Evolutionary conservation across 2,329 filamentous ascomycete species (phyloP).

Genomic region (Penicillium palitans): DNA sequence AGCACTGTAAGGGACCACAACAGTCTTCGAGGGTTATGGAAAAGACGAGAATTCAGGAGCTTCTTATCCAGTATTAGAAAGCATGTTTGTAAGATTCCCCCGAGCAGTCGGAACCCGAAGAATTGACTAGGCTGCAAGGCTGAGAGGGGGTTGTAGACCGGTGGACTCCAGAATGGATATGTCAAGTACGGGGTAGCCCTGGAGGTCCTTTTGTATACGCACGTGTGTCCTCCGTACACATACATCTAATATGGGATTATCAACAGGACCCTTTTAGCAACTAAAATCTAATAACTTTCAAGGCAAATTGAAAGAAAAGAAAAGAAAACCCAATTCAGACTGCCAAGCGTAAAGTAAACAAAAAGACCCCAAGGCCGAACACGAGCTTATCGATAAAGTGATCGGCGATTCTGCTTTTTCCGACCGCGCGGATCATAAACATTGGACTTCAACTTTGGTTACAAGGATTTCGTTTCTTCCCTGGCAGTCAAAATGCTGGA

Average conservation of each 20-base stretch:
- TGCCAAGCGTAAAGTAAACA: conserved; percentile 5
- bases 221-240: neutral
- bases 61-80: neutral
- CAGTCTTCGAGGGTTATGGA: neutral
- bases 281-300: neutral
- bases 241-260: neutral
- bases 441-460: conserved; percentile 21
- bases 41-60: neutral
- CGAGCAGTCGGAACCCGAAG: neutral
- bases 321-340: neutral
- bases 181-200: neutral
- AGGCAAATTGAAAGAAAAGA: neutral
- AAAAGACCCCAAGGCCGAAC: neutral
- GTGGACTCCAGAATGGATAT: neutral
- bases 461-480: neutral
- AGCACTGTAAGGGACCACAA: neutral
- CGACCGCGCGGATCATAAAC: conserved; percentile 33
- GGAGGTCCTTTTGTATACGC: neutral
- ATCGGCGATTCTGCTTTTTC: conserved; percentile 16
- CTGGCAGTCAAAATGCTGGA: conserved; percentile 22
- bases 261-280: neutral
- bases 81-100: neutral
- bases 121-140: neutral
- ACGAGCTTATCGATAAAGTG: conserved; percentile 14
- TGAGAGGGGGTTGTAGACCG: neutral